These are phyloP conservation scores for Penicillium sp. DNA, from an alignment of 2,329 filamentous ascomycete species.

Conservation along the genomic window DNA sequence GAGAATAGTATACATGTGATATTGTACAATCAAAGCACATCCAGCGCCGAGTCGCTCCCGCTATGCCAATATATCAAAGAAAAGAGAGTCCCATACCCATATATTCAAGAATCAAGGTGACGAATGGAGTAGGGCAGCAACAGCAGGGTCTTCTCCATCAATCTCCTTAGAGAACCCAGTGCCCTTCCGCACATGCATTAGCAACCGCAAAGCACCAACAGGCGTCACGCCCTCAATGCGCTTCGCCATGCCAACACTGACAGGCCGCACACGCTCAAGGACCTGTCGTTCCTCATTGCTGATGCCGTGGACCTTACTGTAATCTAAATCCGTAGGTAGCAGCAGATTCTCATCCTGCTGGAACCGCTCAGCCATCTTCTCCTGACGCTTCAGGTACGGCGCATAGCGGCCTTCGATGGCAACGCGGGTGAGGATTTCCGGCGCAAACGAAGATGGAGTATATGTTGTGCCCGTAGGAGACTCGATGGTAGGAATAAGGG, in stretches of 20 bases:
- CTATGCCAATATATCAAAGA: slow-evolving; percentile 17
- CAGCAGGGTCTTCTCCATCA: slow-evolving; percentile 9
- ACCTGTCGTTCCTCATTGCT: slow-evolving; percentile 75
- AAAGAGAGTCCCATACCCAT: not conserved
- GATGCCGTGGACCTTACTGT: slow-evolving; percentile 68
- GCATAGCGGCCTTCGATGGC: slow-evolving; percentile 81
- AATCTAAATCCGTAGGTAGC: slow-evolving; percentile 74
- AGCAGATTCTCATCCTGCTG: slow-evolving; percentile 71
- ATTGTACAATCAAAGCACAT: slow-evolving; percentile 5
- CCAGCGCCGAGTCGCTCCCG: slow-evolving; percentile 18
- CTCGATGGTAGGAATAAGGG: slow-evolving; percentile 56
- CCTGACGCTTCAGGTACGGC: slow-evolving; percentile 77
- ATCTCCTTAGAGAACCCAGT: slow-evolving; percentile 17
- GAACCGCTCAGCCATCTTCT: slow-evolving; percentile 63
- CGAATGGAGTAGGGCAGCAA: slow-evolving; percentile 12
- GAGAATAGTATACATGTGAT: slow-evolving; percentile 9
- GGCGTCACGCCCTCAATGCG: slow-evolving; percentile 72
- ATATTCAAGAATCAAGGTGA: slow-evolving; percentile 11
- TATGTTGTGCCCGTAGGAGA: slow-evolving; percentile 29
- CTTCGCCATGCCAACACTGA: slow-evolving; percentile 83
- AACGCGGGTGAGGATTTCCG: slow-evolving; percentile 65
- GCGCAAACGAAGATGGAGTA: slow-evolving; percentile 52
- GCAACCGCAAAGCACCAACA: slow-evolving; percentile 43
- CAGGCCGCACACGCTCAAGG: slow-evolving; percentile 68
- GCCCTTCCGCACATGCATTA: slow-evolving; percentile 42